Conservation (phyloP, 73 alveolate genomes). For the Paramecium sonneborni region DNA sequence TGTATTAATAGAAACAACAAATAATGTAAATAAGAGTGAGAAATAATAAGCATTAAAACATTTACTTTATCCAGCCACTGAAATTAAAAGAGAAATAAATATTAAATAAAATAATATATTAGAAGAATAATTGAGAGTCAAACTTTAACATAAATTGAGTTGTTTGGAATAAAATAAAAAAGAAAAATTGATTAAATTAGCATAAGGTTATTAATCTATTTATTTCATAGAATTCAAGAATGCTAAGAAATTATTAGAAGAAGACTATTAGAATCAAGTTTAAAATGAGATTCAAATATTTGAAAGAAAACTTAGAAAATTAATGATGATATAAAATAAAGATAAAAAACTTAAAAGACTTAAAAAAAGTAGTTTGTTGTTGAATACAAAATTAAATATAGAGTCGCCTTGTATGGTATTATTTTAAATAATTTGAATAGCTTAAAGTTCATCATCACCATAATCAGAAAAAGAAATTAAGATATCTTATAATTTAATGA, state of each 20-base stretch:
- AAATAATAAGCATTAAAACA: background rate
- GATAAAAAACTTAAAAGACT: background rate
- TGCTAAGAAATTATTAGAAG: background rate
- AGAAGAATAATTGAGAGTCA: background rate
- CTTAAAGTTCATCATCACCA: slow-evolving; percentile 22
- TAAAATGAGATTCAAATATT: background rate
- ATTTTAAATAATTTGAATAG: slow-evolving; percentile 8
- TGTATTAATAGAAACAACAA: background rate
- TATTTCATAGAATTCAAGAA: background rate
- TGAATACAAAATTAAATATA: background rate
- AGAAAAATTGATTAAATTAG: background rate
- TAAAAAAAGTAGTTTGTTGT: background rate
- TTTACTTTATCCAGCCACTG: background rate
- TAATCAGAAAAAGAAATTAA: background rate
- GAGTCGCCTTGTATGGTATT: slow-evolving; percentile 26
- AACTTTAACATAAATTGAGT: background rate
- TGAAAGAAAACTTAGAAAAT: slow-evolving; percentile 14
- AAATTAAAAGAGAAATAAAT: background rate
- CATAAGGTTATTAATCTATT: background rate
- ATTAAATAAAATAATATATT: background rate
- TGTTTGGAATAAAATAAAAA: background rate
- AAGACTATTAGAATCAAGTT: background rate
- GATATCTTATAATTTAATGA: background rate
- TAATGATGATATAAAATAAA: slow-evolving; percentile 5
- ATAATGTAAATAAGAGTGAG: background rate